Percentiles rank a stretch among this genome's conserved stretches.
These are phyloP conservation scores for Lactarius sp. DNA, from an alignment of 768 basidiomycete genomes.

Conservation along the genomic window DNA sequence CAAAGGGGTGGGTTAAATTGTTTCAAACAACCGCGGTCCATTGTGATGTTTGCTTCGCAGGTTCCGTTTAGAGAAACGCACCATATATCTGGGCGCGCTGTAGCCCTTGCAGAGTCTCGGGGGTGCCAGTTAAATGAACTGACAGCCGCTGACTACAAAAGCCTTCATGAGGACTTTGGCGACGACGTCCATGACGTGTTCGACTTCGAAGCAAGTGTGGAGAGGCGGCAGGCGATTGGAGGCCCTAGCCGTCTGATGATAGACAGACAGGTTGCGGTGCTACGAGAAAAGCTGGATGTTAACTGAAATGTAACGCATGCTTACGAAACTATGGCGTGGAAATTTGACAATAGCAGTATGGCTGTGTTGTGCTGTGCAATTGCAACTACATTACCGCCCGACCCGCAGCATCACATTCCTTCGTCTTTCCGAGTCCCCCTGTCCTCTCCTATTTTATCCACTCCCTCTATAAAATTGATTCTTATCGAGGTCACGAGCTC, in stretches of 20 bases:
- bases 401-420: neutral
- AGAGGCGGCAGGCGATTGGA: slow-evolving; percentile 87
- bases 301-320: neutral
- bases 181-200: slow-evolving; percentile 83
- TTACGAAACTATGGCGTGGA: neutral
- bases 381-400: neutral
- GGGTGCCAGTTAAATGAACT: slow-evolving; percentile 79
- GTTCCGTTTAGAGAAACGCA: slow-evolving; percentile 99
- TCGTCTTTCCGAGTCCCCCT: neutral
- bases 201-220: slow-evolving; percentile 93
- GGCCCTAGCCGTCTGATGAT: slow-evolving; percentile 86
- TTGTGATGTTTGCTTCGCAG: slow-evolving; percentile 37
- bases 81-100: slow-evolving; percentile 94
- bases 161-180: slow-evolving; percentile 68
- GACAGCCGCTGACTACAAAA: slow-evolving; percentile 71
- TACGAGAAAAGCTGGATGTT: slow-evolving; percentile 53
- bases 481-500: slow-evolving; percentile 13
- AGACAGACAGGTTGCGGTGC: slow-evolving; percentile 73
- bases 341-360: neutral
- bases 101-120: slow-evolving; percentile 85
- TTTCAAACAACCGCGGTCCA: neutral
- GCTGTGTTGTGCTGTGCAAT: slow-evolving; percentile 5
- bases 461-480: slow-evolving; percentile 27
- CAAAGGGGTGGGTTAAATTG: slow-evolving; percentile 71
- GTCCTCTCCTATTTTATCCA: slow-evolving; percentile 3